phyloP scores from a whole-genome alignment of 371 early-diverging fungal genomes.

The Mortierella sp. region DNA sequence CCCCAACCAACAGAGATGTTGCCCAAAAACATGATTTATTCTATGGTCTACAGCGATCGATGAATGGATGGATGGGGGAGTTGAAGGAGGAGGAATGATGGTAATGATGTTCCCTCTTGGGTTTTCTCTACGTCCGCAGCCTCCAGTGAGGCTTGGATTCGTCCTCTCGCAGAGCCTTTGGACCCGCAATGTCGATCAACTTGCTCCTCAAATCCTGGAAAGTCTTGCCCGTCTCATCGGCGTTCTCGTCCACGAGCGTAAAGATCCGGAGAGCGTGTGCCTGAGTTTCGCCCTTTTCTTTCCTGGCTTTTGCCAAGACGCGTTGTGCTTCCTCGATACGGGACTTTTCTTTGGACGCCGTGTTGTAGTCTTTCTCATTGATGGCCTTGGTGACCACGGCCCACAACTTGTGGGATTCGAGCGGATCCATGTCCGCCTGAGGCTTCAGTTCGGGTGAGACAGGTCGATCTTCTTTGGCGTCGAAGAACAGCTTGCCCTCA shows the following conservation, averaged over 20 bases:
- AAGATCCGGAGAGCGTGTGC: slow-evolving; percentile 40
- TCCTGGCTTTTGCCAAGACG: slow-evolving; percentile 72
- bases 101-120: too few species aligned
- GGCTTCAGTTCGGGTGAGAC: slow-evolving; percentile 53
- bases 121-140: slow-evolving; percentile 17
- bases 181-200: slow-evolving; percentile 24
- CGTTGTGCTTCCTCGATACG: slow-evolving; percentile 81
- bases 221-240: slow-evolving; percentile 25
- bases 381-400: slow-evolving; percentile 75
- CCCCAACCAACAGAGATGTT: too few species aligned
- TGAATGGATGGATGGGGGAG: too few species aligned
- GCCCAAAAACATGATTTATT: too few species aligned
- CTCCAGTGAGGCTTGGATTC: slow-evolving; percentile 48
- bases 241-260: slow-evolving; percentile 28
- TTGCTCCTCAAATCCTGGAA: slow-evolving; percentile 14
- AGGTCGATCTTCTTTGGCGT: slow-evolving; percentile 54
- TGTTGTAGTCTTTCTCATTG: slow-evolving; percentile 68
- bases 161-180: slow-evolving; percentile 46
- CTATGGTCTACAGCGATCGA: too few species aligned
- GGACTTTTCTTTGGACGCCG: slow-evolving; percentile 77
- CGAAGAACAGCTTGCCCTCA: slow-evolving; percentile 65
- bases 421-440: slow-evolving; percentile 64
- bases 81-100: too few species aligned
- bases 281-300: slow-evolving; percentile 68
- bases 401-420: slow-evolving; percentile 84